Conservation (phyloP, 2,329 filamentous ascomycete genomes). For the Trichoderma afroharzianum region DNA sequence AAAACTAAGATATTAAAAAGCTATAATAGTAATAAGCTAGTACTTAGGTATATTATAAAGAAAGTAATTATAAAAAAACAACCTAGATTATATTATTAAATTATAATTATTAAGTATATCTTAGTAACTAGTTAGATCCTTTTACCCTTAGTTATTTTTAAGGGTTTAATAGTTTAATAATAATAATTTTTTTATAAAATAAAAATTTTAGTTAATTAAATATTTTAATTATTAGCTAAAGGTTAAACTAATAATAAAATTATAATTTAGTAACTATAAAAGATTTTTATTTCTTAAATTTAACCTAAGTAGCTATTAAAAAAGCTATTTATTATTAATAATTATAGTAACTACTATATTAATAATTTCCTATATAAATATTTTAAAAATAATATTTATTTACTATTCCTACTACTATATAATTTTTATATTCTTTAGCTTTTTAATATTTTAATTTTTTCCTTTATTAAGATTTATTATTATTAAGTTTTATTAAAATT, state of each 20-base stretch:
- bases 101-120: neutral
- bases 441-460: neutral
- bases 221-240: neutral
- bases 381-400: conserved; percentile 5
- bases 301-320: neutral
- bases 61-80: neutral
- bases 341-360: conserved; percentile 11
- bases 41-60: neutral
- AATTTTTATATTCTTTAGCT: neutral
- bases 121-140: neutral
- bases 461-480: neutral
- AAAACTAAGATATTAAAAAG: too few relatives aligned
- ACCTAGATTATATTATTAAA: neutral
- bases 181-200: neutral
- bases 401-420: neutral
- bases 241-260: neutral
- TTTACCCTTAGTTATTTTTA: neutral
- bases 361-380: conserved; percentile 16
- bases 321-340: conserved; percentile 8
- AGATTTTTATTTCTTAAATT: too few relatives aligned
- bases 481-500: neutral
- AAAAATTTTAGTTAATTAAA: neutral
- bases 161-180: neutral
- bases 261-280: neutral
- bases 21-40: neutral